Conservation (phyloP, 768 basidiomycete genomes). For the Gyrodon lividus region DNA sequence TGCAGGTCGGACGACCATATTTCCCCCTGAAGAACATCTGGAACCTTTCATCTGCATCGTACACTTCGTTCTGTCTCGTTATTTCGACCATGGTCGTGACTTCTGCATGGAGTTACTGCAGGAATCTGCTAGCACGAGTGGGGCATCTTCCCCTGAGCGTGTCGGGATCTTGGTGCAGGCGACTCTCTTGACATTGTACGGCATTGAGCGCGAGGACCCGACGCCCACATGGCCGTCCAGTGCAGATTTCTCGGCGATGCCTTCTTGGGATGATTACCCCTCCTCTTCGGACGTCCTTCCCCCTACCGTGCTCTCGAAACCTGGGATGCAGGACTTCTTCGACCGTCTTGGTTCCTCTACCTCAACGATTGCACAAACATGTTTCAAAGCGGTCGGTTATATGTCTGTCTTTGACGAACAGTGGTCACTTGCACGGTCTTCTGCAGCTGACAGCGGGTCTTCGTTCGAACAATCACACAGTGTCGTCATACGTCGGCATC, state of each 20-base stretch:
- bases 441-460: conserved; percentile 34
- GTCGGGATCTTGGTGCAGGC: conserved; percentile 76
- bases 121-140: conserved; percentile 50
- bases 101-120: conserved; percentile 79
- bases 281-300: conserved; percentile 66
- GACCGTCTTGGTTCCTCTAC: conserved; percentile 61
- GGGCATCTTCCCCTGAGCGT: conserved; percentile 65
- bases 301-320: conserved; percentile 51
- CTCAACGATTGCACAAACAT: conserved; percentile 54
- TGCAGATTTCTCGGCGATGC: conserved; percentile 58
- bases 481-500: conserved; percentile 65
- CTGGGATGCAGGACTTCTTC: conserved; percentile 71
- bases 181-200: conserved; percentile 66
- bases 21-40: conserved; percentile 70
- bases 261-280: conserved; percentile 63
- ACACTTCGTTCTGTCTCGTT: conserved; percentile 80
- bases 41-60: conserved; percentile 76
- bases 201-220: conserved; percentile 67
- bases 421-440: conserved; percentile 62
- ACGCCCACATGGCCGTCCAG: conserved; percentile 79
- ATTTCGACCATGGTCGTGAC: conserved; percentile 84
- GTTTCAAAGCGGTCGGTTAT: conserved; percentile 61
- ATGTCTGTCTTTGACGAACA: conserved; percentile 89
- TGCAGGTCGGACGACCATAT: conserved; percentile 54
- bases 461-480: conserved; percentile 71